Evolutionary conservation across 1,284 basidiomycete species (phyloP), one percentile per base, ranked within the genome.

Genomic region (Marasmius oreades): DNA sequence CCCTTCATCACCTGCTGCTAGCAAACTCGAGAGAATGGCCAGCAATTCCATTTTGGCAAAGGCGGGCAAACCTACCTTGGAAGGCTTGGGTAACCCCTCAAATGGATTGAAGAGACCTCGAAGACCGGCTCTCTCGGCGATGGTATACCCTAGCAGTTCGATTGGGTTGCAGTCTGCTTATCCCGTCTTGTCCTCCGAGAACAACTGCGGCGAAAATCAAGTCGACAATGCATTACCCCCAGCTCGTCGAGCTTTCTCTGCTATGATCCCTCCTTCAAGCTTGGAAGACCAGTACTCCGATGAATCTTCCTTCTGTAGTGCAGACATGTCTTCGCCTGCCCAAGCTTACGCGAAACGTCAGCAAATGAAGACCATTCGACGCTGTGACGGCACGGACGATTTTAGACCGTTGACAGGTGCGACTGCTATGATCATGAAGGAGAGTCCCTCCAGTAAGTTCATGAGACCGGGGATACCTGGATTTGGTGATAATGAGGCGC

Each of bases 401-500:
- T 86, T 91, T 63, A 76, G 84, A 55, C 86, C 87, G 16, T 68
- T 86, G 16, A 85, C 85, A 12, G 84, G 84, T 22, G 82, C 76
- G 8, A 81, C 77, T 23, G 79, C 82, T 18, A 67, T 78, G 63
- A 73, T 75, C 37, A 70, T 72, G 67, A 75, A 73, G 42, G 82
- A 84, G 63, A 45, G 42, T 62, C 79, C 84, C 14, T 79, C 80
- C 18, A 71, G 75, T n/a, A 79, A 79, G 58, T 79, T 77, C 55
- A 70, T 85, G 69, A 73, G 74, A 45, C 76, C 78, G 45, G 85
- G 84, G 23, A 66, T 90, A 58, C 84, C 86, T 53, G 88, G 92
- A 0, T 95, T 95, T 69, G 90, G 94, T n/a, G 91, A 93, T 64
- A 93, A 94, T 65, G 95, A 98, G 70, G 84, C 90, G 23, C 80